Evolutionary conservation across 306 rosid species (phyloP), one percentile per base, ranked within the genome.

Genomic region (Luffa aegyptiaca): DNA sequence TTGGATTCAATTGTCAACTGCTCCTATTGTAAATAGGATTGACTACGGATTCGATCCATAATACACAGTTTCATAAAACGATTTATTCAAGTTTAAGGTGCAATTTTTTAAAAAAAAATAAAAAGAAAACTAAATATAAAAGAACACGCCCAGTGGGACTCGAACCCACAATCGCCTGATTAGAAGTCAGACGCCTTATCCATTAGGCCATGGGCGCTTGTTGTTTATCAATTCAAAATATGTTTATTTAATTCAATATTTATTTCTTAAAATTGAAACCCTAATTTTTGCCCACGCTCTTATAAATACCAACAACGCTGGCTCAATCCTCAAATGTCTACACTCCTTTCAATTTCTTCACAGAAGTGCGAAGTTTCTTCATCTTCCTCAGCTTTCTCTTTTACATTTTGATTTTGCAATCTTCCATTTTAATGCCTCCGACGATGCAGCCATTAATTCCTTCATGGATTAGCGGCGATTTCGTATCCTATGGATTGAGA

Each of bases 141-240:
- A 11, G 1, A 0, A 0, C 78, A 73, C 78, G 61, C 78, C 78
- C 78, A 51, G 78, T 73, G 78, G 78, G 78, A 73, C 45, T 74
- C 78, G 78, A 74, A 74, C 78, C 62, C 78, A 74, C 78, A 74
- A 74, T 74, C 78, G 62, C 78, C 78, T 74, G 62, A 49, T 74
- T 74, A 74, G 78, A 74, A 74, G 78, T 74, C 78, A 74, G 62
- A 74, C 62, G 78, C 78, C 78, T 74, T 74, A 74, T 74, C 78
- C 78, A 74, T 74, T 74, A 74, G 62, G 78, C 78, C 78, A 74
- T 51, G 78, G 78, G 78, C 78, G 62, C 62, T 51, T 3, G 2
- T 1, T 73, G 33, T 3, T 37, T 1, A 16, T 6, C 0, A 3
- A 1, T 3, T 17, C 14, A 18, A 55, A 17, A 0, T 16, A 17